Conservation (phyloP, 2,329 filamentous ascomycete genomes). For the Nakataea oryzae region DNA sequence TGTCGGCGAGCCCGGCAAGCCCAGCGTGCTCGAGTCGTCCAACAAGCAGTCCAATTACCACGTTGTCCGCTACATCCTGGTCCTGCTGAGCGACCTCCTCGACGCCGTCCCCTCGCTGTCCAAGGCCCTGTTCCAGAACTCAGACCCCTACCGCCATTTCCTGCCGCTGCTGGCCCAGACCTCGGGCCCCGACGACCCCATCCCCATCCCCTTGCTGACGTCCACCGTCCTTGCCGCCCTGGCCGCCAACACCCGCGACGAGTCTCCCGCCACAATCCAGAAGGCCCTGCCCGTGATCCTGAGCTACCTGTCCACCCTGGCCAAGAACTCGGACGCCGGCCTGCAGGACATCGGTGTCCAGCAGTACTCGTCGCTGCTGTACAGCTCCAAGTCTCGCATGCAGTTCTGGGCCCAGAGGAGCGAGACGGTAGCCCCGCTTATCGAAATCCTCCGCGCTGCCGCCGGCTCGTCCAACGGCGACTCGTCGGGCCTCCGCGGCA, state of each 20-base stretch:
- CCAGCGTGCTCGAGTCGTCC: slow-evolving; percentile 71
- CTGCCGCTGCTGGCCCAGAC: slow-evolving; percentile 74
- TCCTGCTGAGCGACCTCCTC: slow-evolving; percentile 78
- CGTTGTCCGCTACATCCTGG: slow-evolving; percentile 89
- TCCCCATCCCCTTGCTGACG: slow-evolving; percentile 73
- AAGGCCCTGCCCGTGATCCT: slow-evolving; percentile 70
- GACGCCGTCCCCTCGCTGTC: slow-evolving; percentile 72
- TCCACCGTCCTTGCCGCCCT: slow-evolving; percentile 78
- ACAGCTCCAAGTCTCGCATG: slow-evolving; percentile 61
- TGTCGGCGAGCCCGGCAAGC: slow-evolving; percentile 60
- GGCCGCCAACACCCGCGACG: slow-evolving; percentile 57
- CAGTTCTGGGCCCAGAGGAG: slow-evolving; percentile 87
- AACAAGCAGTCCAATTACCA: slow-evolving; percentile 63
- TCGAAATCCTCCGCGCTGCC: slow-evolving; percentile 73
- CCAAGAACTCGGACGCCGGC: slow-evolving; percentile 77
- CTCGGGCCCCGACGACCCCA: slow-evolving; percentile 63
- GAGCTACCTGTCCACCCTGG: slow-evolving; percentile 73
- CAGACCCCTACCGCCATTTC: slow-evolving; percentile 73
- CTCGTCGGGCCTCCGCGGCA: slow-evolving; percentile 46
- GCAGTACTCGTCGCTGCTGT: slow-evolving; percentile 76
- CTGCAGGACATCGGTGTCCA: slow-evolving; percentile 94
- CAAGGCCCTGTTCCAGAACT: slow-evolving; percentile 62
- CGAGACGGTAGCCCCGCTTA: slow-evolving; percentile 72
- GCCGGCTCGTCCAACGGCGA: slow-evolving; percentile 61
- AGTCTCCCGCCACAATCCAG: slow-evolving; percentile 54